Evolutionary conservation across 1,139 yeast genomes (phyloP).

Genomic region (Yamadazyma aaseri): DNA sequence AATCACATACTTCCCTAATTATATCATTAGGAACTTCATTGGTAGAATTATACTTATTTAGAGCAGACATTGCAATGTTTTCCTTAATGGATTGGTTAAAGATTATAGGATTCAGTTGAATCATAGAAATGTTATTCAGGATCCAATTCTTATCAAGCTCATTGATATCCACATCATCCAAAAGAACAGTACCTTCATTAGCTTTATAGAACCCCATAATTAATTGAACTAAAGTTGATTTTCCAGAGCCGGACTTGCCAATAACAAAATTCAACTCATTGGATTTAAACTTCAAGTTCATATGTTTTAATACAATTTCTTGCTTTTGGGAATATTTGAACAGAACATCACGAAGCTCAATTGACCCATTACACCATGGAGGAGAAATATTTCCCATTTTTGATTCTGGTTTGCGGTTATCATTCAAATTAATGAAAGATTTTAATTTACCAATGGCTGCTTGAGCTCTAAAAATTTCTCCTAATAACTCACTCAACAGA

Average conservation of each 20-base stretch:
- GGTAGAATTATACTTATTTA: slow-evolving; percentile 21
- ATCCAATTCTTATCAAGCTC: slow-evolving; percentile 53
- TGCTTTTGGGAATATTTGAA: slow-evolving; percentile 65
- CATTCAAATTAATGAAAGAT: slow-evolving; percentile 17
- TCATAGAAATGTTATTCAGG: slow-evolving; percentile 60
- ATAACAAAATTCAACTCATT: slow-evolving; percentile 59
- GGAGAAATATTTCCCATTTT: slow-evolving; percentile 23
- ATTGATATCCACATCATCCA: slow-evolving; percentile 53
- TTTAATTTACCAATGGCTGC: slow-evolving; percentile 53
- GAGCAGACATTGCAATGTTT: slow-evolving; percentile 55
- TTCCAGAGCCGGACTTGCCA: slow-evolving; percentile 91
- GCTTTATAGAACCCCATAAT: slow-evolving; percentile 57
- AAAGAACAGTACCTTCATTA: slow-evolving; percentile 58
- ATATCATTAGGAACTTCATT: slow-evolving; percentile 22
- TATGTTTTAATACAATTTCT: slow-evolving; percentile 42
- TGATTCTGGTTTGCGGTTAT: slow-evolving; percentile 4
- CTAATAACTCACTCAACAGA: slow-evolving; percentile 50
- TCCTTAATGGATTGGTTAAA: slow-evolving; percentile 64
- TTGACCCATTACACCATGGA: slow-evolving; percentile 37
- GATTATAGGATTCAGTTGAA: slow-evolving; percentile 67
- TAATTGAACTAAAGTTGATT: slow-evolving; percentile 73
- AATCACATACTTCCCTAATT: slow-evolving; percentile 47
- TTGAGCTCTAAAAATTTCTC: slow-evolving; percentile 59
- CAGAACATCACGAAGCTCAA: slow-evolving; percentile 49
- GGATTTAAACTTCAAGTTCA: slow-evolving; percentile 45